Evolutionary conservation across 1,284 basidiomycete genomes (phyloP), one percentile per base, ranked within the genome.

Genomic region (Fomitopsis betulina): DNA sequence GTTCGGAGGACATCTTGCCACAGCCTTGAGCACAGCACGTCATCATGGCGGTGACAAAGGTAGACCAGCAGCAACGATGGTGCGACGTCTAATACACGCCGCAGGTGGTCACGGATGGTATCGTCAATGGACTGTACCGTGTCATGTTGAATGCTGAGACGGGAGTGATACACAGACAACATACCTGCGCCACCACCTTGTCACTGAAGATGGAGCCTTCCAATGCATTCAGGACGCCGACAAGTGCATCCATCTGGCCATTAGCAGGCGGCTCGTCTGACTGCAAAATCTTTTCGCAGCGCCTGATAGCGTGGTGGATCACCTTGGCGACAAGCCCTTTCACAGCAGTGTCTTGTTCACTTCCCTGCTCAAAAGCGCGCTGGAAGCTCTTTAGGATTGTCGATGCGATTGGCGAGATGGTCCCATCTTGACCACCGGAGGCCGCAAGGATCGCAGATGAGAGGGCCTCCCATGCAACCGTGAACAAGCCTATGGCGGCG

Each of bases 21-120:
- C 4, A 81, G 65, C 1, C 63, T 56, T 7, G 70, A 60, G 25
- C 70, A 70, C 6, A 68, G 70, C 3, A 53, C 54, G n/a, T 75
- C 66, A 38, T 77, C 68, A 17, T 71, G 70, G 3, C 81, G 73
- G 58, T 77, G 66, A 9, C 70, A 61, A 35, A 86, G 70, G 62
- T 85, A 86, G 0, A 78, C 71, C 0, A 80, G 69, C 2, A 87
- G 66, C 0, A 86, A 71, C 0, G 73, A 57, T 1, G 80, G 76
- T 1, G 77, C 76, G 0, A 72, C 60, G 1, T 60, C 62, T 40
- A 87, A 67, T 8, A 89, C 69, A 0, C 65, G 63, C 47, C 72
- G 67, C 1, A 78, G 68, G 55, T 83, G 70, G 15, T 69, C 56
- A 2, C 64, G 60, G 15, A 83, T 67, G 6, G 81, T 68, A 1